Base-by-base conservation (phyloP, 2,329 filamentous ascomycete species). In the Teratosphaeria pseudoeucalypti region DNA sequence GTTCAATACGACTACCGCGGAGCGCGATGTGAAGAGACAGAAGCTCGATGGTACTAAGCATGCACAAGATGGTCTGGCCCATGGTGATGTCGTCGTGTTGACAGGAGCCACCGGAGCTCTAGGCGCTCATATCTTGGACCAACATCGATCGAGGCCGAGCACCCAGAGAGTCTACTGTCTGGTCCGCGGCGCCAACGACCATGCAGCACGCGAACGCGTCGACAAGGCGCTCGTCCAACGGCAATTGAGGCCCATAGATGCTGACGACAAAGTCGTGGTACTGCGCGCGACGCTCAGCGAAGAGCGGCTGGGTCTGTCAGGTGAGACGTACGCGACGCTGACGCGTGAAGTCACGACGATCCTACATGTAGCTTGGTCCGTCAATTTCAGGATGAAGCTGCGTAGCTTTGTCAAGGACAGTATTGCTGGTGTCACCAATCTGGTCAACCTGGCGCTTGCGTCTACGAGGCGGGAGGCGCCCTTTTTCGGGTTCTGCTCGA, bases 341-440 rank as follows among this genome's bases (percentile, higher is more conserved):
- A 72, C 74, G 0, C 62, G 63, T 2, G 72, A 79, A 59, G 71
- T 76, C 1, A 81, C 79, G 1, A 69, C 78, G 2, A 75, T 89
- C 19, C 78, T 88, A 58, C 84, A 87, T 67, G 76, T 84, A 7
- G 84, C 84, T 23, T 87, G 85, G 85, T 77, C 80, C 1, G 85
- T 87, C 19, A 86, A 87, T 70, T 87, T 87, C 73, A 80, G 78
- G 29, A 74, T 84, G 57, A 77, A 78, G 3, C 73, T 87, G 1
- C 72, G 71, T 47, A 82, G 78, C 61, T 87, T 86, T 64, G 77
- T 77, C 55, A 75, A 75, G 47, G 78, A 82, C 62, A 79, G 80
- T 63, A 78, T 85, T 34, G 71, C 74, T 3, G 74, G 78, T 2
- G 71, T 82, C 11, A 71, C 71, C 10, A 77, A 83, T 62, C 71